Percentiles rank a stretch among this genome's conserved stretches.
These are phyloP conservation scores for Fusarium hainanense DNA, from an alignment of 2,329 filamentous ascomycete genomes.

Conservation along the genomic window DNA sequence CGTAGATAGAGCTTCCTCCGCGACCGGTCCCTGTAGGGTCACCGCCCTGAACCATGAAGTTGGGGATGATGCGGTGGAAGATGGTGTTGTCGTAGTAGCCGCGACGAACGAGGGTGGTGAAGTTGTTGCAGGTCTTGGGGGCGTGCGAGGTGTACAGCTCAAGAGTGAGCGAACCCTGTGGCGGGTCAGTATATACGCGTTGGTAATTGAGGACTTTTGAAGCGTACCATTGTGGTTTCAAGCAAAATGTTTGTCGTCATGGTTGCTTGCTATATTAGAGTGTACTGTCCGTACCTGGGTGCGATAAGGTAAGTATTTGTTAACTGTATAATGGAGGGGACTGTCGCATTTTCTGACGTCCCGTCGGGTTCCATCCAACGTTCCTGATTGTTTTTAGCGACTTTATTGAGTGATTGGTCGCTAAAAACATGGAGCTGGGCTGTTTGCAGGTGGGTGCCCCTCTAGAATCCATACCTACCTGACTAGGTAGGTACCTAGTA, in stretches of 20 bases:
- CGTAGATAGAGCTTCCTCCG: conserved; percentile 89
- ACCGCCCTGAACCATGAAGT: conserved; percentile 96
- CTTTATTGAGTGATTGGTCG: conserved; percentile 15
- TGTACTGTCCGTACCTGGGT: not conserved
- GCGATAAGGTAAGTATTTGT: not conserved
- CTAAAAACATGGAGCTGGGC: not conserved
- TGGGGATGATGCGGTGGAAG: conserved; percentile 94
- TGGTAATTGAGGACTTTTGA: not conserved
- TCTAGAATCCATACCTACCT: not conserved
- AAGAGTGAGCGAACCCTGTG: conserved; percentile 81
- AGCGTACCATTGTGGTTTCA: conserved; percentile 83
- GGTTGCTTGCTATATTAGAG: conserved; percentile 29
- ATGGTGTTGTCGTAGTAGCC: conserved; percentile 89
- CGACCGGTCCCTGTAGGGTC: conserved; percentile 95
- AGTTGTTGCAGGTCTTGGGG: conserved; percentile 90
- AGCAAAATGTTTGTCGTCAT: conserved; percentile 85
- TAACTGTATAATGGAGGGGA: conserved; percentile 30
- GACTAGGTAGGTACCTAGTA: too few species aligned
- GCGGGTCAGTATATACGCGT: not conserved
- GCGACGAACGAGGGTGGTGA: conserved; percentile 79
- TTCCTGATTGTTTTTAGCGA: conserved; percentile 11
- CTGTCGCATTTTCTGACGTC: conserved; percentile 18
- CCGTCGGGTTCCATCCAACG: not conserved
- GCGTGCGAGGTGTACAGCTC: conserved; percentile 93
- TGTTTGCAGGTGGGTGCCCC: conserved; percentile 3